phyloP scores from a whole-genome alignment of 2,329 filamentous ascomycete species.

The Blumeria graminis region DNA sequence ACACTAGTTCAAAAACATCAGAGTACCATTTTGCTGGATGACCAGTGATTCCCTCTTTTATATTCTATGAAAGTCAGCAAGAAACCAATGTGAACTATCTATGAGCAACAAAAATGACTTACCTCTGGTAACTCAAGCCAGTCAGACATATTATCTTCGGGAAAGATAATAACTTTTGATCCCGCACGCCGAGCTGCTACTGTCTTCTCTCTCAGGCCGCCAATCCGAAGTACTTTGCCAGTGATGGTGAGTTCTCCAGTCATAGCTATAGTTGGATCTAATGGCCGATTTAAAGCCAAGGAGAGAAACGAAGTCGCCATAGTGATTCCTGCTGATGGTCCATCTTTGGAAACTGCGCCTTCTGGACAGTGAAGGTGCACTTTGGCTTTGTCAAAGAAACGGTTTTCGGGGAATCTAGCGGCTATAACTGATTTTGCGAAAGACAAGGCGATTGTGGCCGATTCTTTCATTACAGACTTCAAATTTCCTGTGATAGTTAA shows the following conservation, averaged over 20 bases:
- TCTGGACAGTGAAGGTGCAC: slow-evolving; percentile 93
- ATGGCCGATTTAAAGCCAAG: slow-evolving; percentile 51
- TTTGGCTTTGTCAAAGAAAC: slow-evolving; percentile 88
- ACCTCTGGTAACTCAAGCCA: slow-evolving; percentile 95
- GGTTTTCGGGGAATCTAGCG: slow-evolving; percentile 64
- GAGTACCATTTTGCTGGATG: slow-evolving; percentile 81
- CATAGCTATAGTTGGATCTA: slow-evolving; percentile 84
- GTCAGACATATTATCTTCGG: slow-evolving; percentile 82
- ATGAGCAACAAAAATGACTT: slow-evolving; percentile 19
- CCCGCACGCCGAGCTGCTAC: slow-evolving; percentile 83
- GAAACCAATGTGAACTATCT: slow-evolving; percentile 6
- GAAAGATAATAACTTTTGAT: slow-evolving; percentile 84
- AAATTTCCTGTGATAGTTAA: slow-evolving; percentile 88
- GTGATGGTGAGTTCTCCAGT: slow-evolving; percentile 93
- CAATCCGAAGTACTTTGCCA: slow-evolving; percentile 86
- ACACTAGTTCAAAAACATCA: slow-evolving; percentile 80
- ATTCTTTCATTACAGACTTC: slow-evolving; percentile 96
- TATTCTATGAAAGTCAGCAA: slow-evolving; percentile 39
- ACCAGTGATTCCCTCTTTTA: slow-evolving; percentile 88
- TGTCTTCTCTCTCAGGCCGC: slow-evolving; percentile 86
- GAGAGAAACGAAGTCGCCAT: slow-evolving; percentile 90
- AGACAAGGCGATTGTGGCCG: slow-evolving; percentile 80
- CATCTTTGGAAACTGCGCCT: slow-evolving; percentile 88
- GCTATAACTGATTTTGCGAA: slow-evolving; percentile 82
- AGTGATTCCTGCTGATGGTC: slow-evolving; percentile 78